Base-by-base conservation (phyloP, 768 basidiomycete species). In the Tulasnella sp. region DNA sequence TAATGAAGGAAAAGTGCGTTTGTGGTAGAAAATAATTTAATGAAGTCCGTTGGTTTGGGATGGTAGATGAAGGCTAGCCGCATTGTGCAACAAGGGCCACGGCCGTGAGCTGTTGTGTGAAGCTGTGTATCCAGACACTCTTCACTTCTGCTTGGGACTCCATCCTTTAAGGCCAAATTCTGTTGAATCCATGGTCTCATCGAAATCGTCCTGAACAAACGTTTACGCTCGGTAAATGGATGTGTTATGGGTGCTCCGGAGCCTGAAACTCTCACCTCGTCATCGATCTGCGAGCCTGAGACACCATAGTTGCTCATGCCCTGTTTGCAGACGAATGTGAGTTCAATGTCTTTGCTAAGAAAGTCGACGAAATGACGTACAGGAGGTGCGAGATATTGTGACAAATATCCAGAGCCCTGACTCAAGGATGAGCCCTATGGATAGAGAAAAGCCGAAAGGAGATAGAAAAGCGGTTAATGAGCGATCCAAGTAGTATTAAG, bases 101-200 rank as follows among this genome's bases (percentile, higher is more conserved):
- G 24, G 56, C 56, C 56, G 31, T 58, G 44, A 52, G 52, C 52
- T n/a, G 8, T 1, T 1, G 2, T 21, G 52, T 52, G 52, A 52
- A 52, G 52, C 52, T 24, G 52, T 24, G 52, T 52, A 21, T 52
- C n/a, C n/a, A n/a, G 52, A 68, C 27, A 19, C 16, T 27, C 34
- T 68, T 68, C 12, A 68, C 62, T 68, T 68, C 27, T 74, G 73
- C 73, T 74, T 31, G 27, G 73, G 73, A 39, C 39, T 74, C 73
- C 73, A 74, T 40, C 73, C 73, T 24, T 74, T 40, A 46, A 74
- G 73, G 21, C 73, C 73, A 21, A 74, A 74, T 39, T 74, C 34
- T 19, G 39, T 40, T 16, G 39, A n/a, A 19, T 74, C 39, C n/a
- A 74, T 6, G 44, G 39, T 31, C 44, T 74, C 73, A 24, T 74